Evolutionary conservation across 257 asterid species (phyloP).

Genomic region (Solanum pimpinellifolium): DNA sequence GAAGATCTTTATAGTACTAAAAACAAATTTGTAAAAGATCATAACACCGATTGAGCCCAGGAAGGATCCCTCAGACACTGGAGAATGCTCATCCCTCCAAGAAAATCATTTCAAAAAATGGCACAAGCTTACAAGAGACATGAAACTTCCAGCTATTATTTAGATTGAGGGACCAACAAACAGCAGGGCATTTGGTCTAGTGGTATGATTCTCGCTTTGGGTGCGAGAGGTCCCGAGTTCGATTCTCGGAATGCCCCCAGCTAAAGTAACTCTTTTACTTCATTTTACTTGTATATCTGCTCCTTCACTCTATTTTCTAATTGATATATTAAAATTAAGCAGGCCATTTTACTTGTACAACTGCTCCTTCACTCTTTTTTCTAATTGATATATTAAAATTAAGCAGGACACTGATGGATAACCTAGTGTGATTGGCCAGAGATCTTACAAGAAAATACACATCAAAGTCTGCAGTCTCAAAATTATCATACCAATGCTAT

Average conservation of each 20-base stretch:
- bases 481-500: neutral
- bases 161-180: neutral
- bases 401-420: neutral
- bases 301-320: neutral
- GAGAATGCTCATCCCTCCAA: neutral
- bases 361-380: neutral
- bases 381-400: neutral
- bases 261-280: neutral
- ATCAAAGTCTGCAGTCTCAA: neutral
- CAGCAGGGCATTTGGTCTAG: constrained; percentile 69
- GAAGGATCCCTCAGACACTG: neutral
- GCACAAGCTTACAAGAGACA: neutral
- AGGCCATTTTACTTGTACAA: neutral
- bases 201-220: constrained; percentile 82
- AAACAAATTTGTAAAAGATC: neutral
- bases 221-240: constrained; percentile 79
- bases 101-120: neutral
- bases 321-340: neutral
- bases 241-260: constrained; percentile 74
- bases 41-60: neutral
- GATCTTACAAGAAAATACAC: neutral
- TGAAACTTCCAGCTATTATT: neutral
- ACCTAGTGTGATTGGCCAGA: neutral
- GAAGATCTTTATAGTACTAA: neutral
- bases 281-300: neutral